Percentiles rank a stretch among this genome's conserved stretches.
Evolutionary conservation across 345 rosid species (phyloP).

Genomic region (Cardamine chenopodiifolia): DNA sequence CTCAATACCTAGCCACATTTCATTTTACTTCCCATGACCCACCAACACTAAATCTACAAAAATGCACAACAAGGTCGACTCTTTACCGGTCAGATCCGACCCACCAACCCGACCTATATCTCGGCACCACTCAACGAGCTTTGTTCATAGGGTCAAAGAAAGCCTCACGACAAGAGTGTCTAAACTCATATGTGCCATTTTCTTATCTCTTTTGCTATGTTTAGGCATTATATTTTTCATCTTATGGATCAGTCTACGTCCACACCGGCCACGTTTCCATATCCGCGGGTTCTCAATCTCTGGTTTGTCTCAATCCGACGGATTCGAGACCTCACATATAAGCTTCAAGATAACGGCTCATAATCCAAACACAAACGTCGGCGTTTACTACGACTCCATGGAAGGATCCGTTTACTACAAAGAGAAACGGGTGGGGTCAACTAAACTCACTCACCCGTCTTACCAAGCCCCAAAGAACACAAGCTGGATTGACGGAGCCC

Average conservation of each 20-base stretch:
- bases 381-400: conserved; percentile 59
- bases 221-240: conserved; percentile 58
- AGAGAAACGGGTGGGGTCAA: conserved; percentile 62
- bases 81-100: conserved; percentile 35
- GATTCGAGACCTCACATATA: conserved; percentile 60
- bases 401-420: conserved; percentile 61
- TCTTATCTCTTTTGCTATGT: conserved; percentile 57
- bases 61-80: conserved; percentile 40
- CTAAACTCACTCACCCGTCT: conserved; percentile 45
- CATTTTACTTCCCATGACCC: conserved; percentile 19
- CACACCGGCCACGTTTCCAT: conserved; percentile 76
- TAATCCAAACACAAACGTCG: conserved; percentile 70
- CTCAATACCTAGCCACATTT: neutral
- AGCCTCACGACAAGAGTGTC: conserved; percentile 66
- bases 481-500: conserved; percentile 44
- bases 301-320: conserved; percentile 48
- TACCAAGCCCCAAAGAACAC: conserved; percentile 81
- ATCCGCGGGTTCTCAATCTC: conserved; percentile 56
- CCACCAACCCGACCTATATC: conserved; percentile 29
- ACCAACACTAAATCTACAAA: conserved; percentile 8
- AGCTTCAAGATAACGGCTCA: conserved; percentile 65
- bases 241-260: conserved; percentile 82
- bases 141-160: conserved; percentile 60
- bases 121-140: conserved; percentile 47
- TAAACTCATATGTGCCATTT: conserved; percentile 57